Evolutionary conservation across 192 early-diverging fungal genomes (phyloP).

Genomic region (Coemansia sp.): DNA sequence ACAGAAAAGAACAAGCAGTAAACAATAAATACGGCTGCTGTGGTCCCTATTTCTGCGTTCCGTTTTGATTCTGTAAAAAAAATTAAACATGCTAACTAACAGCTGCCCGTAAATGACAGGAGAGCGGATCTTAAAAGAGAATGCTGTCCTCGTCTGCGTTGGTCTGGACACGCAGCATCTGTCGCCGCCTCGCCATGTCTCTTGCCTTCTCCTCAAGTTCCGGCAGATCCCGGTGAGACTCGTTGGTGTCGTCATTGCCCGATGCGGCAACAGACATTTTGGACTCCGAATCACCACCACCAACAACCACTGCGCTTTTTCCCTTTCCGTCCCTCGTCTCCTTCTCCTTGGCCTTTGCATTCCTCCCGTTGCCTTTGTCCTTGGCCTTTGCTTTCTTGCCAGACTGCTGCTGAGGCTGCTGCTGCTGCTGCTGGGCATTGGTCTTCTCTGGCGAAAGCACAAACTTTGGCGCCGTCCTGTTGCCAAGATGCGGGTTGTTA

Average conservation of each 20-base stretch:
- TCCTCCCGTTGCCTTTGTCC: neutral
- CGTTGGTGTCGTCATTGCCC: neutral
- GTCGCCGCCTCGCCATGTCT: conserved; percentile 18
- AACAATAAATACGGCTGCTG: too few relatives aligned
- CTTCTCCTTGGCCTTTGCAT: neutral
- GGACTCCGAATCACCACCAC: neutral
- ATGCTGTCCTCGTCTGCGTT: conserved; percentile 5
- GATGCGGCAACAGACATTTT: too few relatives aligned
- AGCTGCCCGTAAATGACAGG: too few relatives aligned
- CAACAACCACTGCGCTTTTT: neutral
- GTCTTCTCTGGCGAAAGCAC: conserved; percentile 14
- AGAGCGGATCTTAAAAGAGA: neutral
- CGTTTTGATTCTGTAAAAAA: too few relatives aligned
- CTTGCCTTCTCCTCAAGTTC: neutral
- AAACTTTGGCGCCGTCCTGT: conserved; percentile 32
- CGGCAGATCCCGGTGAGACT: neutral
- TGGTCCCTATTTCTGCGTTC: too few relatives aligned
- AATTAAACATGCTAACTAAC: neutral
- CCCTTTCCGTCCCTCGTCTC: neutral
- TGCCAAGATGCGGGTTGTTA: conserved; percentile 27
- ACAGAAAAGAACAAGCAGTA: too few relatives aligned
- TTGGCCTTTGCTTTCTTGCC: conserved; percentile 11
- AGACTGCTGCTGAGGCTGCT: neutral
- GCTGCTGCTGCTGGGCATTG: neutral
- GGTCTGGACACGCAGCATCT: conserved; percentile 41